Conservation (phyloP, 768 basidiomycete species). For the Mycena chlorophos region DNA sequence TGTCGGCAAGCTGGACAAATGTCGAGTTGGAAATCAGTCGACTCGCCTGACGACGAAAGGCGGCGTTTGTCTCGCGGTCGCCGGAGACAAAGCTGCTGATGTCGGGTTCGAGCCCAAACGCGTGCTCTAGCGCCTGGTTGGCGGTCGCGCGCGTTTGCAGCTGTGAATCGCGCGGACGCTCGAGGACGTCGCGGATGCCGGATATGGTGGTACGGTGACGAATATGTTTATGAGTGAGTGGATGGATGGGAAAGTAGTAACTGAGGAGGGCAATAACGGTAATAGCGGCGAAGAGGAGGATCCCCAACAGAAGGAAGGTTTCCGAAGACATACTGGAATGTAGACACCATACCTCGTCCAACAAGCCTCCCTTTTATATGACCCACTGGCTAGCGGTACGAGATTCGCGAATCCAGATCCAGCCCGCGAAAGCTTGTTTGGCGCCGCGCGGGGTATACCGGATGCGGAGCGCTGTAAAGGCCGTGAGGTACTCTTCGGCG, state of each 20-base stretch:
- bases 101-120: constrained; percentile 36
- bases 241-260: not conserved
- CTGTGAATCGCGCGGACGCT: constrained; percentile 12
- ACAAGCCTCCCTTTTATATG: not conserved
- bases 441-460: not conserved
- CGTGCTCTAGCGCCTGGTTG: constrained; percentile 35
- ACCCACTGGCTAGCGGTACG: not conserved
- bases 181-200: constrained; percentile 5
- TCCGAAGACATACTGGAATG: too few species aligned
- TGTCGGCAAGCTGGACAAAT: constrained; percentile 35
- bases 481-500: not conserved
- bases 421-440: not conserved
- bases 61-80: constrained; percentile 17
- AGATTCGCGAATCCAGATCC: too few species aligned
- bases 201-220: constrained; percentile 1
- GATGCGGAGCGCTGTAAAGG: not conserved
- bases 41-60: not conserved
- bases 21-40: constrained; percentile 30
- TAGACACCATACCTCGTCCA: too few species aligned
- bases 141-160: constrained; percentile 33
- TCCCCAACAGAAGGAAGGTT: too few species aligned
- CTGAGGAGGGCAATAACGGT: constrained; percentile 6
- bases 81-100: constrained; percentile 55
- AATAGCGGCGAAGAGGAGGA: too few species aligned
- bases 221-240: not conserved